These are phyloP conservation scores for Didymella exigua DNA, from an alignment of 2,329 filamentous ascomycete genomes.

Conservation along the genomic window DNA sequence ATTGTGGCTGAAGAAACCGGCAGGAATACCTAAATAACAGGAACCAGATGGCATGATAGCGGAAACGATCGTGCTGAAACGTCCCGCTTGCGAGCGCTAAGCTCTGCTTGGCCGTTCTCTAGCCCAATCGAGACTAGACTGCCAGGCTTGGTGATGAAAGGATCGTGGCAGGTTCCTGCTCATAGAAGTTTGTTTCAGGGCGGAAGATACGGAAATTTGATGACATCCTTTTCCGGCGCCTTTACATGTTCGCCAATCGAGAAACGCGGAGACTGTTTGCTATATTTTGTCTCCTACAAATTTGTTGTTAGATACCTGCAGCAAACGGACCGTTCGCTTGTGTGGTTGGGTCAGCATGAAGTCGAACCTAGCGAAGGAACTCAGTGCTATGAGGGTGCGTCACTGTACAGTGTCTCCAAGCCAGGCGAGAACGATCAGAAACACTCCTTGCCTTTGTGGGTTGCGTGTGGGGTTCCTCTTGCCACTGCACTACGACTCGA, in stretches of 20 bases:
- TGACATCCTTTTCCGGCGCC: not conserved
- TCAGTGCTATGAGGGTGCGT: not conserved
- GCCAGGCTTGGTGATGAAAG: slow-evolving; percentile 19
- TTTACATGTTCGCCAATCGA: not conserved
- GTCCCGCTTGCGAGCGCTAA: slow-evolving; percentile 19
- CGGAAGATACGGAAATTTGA: slow-evolving; percentile 21
- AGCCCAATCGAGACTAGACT: not conserved
- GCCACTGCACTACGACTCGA: not conserved
- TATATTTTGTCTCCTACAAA: not conserved
- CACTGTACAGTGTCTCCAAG: not conserved
- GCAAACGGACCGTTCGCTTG: not conserved
- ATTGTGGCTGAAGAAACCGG: slow-evolving; percentile 14
- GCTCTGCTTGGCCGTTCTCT: not conserved
- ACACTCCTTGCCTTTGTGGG: not conserved
- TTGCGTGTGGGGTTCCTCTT: not conserved
- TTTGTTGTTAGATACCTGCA: not conserved
- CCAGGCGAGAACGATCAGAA: not conserved
- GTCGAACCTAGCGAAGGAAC: not conserved
- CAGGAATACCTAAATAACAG: slow-evolving; percentile 16
- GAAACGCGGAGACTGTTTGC: not conserved
- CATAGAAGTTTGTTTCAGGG: slow-evolving; percentile 25
- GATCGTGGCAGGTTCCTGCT: slow-evolving; percentile 23
- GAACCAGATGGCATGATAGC: slow-evolving; percentile 21
- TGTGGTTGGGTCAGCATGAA: not conserved
- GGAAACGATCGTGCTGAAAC: slow-evolving; percentile 29